Evolutionary conservation across 495 filamentous ascomycete species (phyloP).

Genomic region (Letharia columbiana): DNA sequence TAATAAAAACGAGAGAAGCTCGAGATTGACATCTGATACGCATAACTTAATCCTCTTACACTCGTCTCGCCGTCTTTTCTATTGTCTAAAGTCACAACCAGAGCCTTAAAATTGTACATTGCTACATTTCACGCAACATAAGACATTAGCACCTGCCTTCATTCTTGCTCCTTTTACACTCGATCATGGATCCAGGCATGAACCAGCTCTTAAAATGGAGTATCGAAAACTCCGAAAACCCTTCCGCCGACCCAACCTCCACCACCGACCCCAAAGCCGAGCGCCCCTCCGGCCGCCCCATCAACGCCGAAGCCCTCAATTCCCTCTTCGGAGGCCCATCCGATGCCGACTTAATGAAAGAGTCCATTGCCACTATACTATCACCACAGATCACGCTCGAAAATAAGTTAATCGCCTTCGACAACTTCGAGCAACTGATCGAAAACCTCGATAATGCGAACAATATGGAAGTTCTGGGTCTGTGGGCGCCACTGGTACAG

Average conservation of each 20-base stretch:
- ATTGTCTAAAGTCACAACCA: neutral
- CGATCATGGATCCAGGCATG: constrained; percentile 49
- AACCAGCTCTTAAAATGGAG: constrained; percentile 89
- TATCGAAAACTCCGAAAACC: constrained; percentile 63
- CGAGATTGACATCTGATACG: neutral
- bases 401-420: constrained; percentile 78
- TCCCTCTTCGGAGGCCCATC: constrained; percentile 71
- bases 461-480: constrained; percentile 63
- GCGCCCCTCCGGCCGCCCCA: constrained; percentile 32
- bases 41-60: neutral
- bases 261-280: constrained; percentile 38
- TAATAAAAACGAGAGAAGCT: neutral
- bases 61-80: neutral
- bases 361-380: constrained; percentile 64
- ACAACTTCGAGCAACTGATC: constrained; percentile 91
- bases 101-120: neutral
- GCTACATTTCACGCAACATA: neutral
- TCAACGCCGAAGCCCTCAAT: constrained; percentile 59
- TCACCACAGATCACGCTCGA: constrained; percentile 57
- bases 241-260: constrained; percentile 30
- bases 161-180: neutral
- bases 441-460: constrained; percentile 94
- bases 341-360: constrained; percentile 84
- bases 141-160: neutral
- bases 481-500: constrained; percentile 72